Evolutionary conservation across 139 green algal species (phyloP).

Genomic region (Chlamydomonas incerta): DNA sequence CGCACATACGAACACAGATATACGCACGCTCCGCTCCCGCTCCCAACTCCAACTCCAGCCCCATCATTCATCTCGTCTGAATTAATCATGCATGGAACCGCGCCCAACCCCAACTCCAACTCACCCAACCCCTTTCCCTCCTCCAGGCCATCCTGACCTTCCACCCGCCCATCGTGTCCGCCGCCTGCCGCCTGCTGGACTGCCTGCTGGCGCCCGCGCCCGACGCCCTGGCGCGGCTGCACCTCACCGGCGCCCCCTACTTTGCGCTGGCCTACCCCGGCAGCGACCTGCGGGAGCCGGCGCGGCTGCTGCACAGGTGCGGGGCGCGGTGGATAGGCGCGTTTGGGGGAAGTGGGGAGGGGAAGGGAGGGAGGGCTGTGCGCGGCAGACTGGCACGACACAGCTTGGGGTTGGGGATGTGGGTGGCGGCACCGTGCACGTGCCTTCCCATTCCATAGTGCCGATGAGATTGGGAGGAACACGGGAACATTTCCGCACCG

Average conservation of each 20-base stretch:
- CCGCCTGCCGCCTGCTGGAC: constrained; percentile 72
- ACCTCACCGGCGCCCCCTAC: constrained; percentile 91
- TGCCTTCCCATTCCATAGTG: no score
- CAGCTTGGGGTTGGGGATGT: no score
- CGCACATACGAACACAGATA: no score
- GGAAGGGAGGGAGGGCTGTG: neutral
- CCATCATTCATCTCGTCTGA: no score
- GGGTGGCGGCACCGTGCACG: no score
- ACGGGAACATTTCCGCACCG: no score
- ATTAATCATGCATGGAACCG: neutral
- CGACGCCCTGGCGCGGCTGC: constrained; percentile 77
- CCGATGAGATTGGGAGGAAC: no score
- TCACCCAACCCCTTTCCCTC: neutral
- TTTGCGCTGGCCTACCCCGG: constrained; percentile 91
- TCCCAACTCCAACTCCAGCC: no score
- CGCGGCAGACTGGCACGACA: no score
- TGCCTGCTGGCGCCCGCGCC: constrained; percentile 72
- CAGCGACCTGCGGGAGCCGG: constrained; percentile 82
- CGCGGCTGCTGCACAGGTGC: constrained; percentile 72
- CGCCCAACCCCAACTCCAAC: neutral
- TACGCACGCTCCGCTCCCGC: no score
- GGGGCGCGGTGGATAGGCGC: constrained; percentile 22
- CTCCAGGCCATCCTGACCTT: constrained; percentile 81
- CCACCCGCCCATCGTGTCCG: constrained; percentile 84
- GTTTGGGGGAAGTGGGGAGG: no score